Evolutionary conservation across 345 rosid species (phyloP), one percentile per base, ranked within the genome.

Genomic region (Alliaria petiolata): DNA sequence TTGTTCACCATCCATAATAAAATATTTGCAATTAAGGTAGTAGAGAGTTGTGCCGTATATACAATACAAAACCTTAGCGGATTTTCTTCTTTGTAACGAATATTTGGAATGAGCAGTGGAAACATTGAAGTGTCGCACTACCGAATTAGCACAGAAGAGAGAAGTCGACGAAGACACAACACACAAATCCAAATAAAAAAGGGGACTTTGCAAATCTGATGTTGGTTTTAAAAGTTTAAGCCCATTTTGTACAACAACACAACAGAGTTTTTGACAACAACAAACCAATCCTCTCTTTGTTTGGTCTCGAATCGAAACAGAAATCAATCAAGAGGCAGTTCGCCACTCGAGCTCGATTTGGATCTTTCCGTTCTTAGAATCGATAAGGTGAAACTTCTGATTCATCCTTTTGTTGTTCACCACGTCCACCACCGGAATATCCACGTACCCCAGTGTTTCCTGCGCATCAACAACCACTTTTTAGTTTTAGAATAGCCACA

Each of bases 261-360:
- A n/a, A 22, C 3, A n/a, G n/a, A n/a, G n/a, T n/a, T n/a, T 69
- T 61, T 50, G 19, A 74, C 62, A 67, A 60, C 50, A 52, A 0
- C 56, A 60, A 59, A 74, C 54, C 62, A 59, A 67, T 40, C 17
- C 38, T 68, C 74, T 75, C 74, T 75, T 42, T 30, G 17, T 57
- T 58, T 68, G 34, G 43, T 46, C 38, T 62, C 38, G 8, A 19
- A 50, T 62, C 22, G 5, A 59, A 51, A 50, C 55, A 52, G 47
- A 45, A 45, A 44, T 84, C 80, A 45, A 44, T 84, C 80, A 84
- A 19, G 85, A 76, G 44, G 91, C 62, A 10, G 91, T 84, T 81
- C 90, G 83, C 99, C 99, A 95, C 70, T 89, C 90, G 78, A 91
- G 61, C 83, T 95, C 99, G 30, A 95, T 67, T 77, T 86, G 97